Evolutionary conservation across 164 flowering plant species (phyloP), one percentile per base, ranked within the genome.

Genomic region (Chimonanthus praecox): DNA sequence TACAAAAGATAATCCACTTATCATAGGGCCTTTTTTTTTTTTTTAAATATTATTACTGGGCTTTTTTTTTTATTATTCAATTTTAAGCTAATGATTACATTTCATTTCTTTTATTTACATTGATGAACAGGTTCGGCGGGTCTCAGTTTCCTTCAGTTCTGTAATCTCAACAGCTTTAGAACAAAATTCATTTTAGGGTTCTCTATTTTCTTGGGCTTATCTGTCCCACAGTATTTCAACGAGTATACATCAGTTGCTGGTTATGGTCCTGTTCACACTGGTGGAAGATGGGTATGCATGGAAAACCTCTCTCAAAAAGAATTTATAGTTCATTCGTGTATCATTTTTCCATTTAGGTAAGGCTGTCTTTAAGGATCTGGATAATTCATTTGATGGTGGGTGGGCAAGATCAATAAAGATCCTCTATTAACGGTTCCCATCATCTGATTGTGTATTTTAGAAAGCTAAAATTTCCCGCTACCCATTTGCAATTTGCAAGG

Each of bases 181-280:
- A 88, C 87, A n/a, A 93, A 87, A 79, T 91, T 95, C 85, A 85
- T 95, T 71, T 70, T 93, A 45, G 99, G 97, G 15, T 89, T 95
- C 85, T 95, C 99, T 0, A 45, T 95, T 69, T 95, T 95, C 85
- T 69, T 95, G 82, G 99, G 99, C 58, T 80, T 95, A 64, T 95
- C 99, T 0, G 83, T 95, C 47, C 92, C 99, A 18, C 98, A 95
- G 77, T 95, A 93, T 81, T 95, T 95, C 92, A 93, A 93, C 10
- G 96, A 93, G 82, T 89, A 87, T 82, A 88, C 88, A 6, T 88
- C 84, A 18, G 80, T 91, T 8, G 83, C 89, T 0, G 91, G 92
- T 48, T 88, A 69, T 76, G 99, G 99, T 73, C 99, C 99, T 64
- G 99, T 92, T 68, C 94, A 93, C 85, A 89, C 94, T 0, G 20